Percentiles rank a stretch among this genome's conserved stretches.
Evolutionary conservation across 2,329 filamentous ascomycete genomes (phyloP).

Genomic region (Ceratocystis destructans): DNA sequence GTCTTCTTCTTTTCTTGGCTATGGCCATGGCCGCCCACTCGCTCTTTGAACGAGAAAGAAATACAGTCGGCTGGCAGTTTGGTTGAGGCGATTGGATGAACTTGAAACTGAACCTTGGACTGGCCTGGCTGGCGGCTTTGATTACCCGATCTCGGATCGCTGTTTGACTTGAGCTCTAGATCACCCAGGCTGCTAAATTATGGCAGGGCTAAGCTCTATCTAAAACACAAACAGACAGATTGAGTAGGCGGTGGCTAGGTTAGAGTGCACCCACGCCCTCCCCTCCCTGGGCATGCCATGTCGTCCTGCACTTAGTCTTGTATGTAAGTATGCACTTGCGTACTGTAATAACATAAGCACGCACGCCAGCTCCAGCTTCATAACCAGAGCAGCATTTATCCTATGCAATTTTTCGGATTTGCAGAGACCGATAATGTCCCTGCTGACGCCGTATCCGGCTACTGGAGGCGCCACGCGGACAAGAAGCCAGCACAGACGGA

Average conservation of each 20-base stretch:
- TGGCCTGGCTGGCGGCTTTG: not conserved
- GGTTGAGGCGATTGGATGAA: not conserved
- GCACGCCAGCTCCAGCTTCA: not conserved
- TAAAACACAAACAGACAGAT: no score
- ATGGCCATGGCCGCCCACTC: not conserved
- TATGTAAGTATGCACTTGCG: not conserved
- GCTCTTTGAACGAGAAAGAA: not conserved
- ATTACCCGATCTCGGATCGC: not conserved
- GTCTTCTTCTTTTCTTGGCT: not conserved
- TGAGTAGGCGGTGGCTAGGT: not conserved
- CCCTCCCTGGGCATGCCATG: not conserved
- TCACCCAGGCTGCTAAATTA: not conserved
- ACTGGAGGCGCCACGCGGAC: slow-evolving; percentile 15
- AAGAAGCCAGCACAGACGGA: not conserved
- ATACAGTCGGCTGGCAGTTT: not conserved
- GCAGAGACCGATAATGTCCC: not conserved
- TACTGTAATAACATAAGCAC: not conserved
- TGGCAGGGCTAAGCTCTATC: not conserved
- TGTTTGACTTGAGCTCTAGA: slow-evolving; percentile 1
- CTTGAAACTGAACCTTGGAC: not conserved
- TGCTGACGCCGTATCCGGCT: slow-evolving; percentile 10
- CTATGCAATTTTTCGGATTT: not conserved
- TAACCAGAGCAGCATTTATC: not conserved
- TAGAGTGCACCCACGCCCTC: not conserved
- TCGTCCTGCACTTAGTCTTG: not conserved